Conservation (phyloP, 768 basidiomycete genomes). For the Pleurotus citrinopileatus region DNA sequence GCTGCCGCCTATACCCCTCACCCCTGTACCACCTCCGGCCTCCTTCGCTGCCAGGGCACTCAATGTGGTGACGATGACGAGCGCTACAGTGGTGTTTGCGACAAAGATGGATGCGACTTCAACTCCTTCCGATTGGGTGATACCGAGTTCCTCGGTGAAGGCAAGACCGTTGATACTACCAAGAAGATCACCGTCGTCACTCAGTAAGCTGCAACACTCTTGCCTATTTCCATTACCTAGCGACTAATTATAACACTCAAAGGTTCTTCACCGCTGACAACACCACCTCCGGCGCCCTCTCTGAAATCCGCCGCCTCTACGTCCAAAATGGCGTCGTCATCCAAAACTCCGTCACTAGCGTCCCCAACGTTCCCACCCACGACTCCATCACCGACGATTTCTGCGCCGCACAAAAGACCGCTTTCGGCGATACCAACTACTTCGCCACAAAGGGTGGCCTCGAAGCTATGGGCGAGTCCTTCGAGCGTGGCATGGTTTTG, state of each 20-base stretch:
- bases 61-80: conserved; percentile 24
- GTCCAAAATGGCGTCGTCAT: conserved; percentile 41
- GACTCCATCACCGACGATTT: conserved; percentile 39
- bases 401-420: conserved; percentile 39
- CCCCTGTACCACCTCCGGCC: conserved; percentile 32
- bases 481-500: conserved; percentile 41
- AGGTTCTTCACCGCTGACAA: conserved; percentile 40
- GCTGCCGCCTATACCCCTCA: conserved; percentile 39
- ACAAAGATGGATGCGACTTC: conserved; percentile 44
- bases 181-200: conserved; percentile 40
- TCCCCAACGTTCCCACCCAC: conserved; percentile 31
- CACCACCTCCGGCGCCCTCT: conserved; percentile 34
- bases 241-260: neutral
- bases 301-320: conserved; percentile 42
- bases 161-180: conserved; percentile 35
- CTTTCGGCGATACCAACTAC: conserved; percentile 40
- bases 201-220: conserved; percentile 35
- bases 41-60: conserved; percentile 26
- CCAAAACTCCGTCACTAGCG: conserved; percentile 32
- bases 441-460: conserved; percentile 42
- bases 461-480: conserved; percentile 28
- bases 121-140: conserved; percentile 42
- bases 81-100: conserved; percentile 34
- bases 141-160: conserved; percentile 37
- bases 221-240: conserved; percentile 36